phyloP scores from a whole-genome alignment of 768 basidiomycete species.

The Tylopilus sp. region DNA sequence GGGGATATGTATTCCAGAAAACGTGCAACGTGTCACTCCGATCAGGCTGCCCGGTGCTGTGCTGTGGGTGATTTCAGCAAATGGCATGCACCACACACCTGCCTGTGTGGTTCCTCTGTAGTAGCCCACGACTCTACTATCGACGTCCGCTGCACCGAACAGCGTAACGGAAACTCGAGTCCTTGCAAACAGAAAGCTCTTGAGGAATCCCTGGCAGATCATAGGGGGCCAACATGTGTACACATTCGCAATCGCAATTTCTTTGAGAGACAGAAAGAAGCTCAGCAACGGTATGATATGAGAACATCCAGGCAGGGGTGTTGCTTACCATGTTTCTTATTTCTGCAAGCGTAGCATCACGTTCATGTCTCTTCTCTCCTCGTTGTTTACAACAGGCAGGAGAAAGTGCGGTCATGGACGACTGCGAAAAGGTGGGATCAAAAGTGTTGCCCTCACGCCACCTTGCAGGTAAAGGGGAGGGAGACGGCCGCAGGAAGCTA shows the following conservation, averaged over 20 bases:
- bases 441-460: slow-evolving; percentile 17
- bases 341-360: slow-evolving; percentile 25
- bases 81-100: slow-evolving; percentile 25
- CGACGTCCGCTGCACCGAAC: slow-evolving; percentile 19
- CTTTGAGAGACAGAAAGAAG: slow-evolving; percentile 16
- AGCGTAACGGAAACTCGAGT: slow-evolving; percentile 18
- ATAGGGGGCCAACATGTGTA: slow-evolving; percentile 20
- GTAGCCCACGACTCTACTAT: slow-evolving; percentile 15
- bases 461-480: slow-evolving; percentile 28
- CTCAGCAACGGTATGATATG: slow-evolving; percentile 5
- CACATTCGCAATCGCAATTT: slow-evolving; percentile 21
- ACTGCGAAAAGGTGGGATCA: slow-evolving; percentile 25
- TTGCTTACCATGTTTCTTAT: slow-evolving; percentile 22
- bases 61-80: slow-evolving; percentile 11
- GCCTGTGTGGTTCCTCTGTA: slow-evolving; percentile 16
- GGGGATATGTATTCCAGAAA: slow-evolving; percentile 21
- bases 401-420: slow-evolving; percentile 18
- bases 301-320: slow-evolving; percentile 12
- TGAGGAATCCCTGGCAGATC: slow-evolving; percentile 21
- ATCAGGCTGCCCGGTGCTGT: slow-evolving; percentile 16
- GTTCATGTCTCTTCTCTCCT: slow-evolving; percentile 27
- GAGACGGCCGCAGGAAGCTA: slow-evolving; percentile 21
- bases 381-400: slow-evolving; percentile 24
- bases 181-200: slow-evolving; percentile 9
- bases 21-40: slow-evolving; percentile 23